Evolutionary conservation across 225 moss, liverwort and hornwort species (phyloP).

Genomic region (Polytrichum commune): DNA sequence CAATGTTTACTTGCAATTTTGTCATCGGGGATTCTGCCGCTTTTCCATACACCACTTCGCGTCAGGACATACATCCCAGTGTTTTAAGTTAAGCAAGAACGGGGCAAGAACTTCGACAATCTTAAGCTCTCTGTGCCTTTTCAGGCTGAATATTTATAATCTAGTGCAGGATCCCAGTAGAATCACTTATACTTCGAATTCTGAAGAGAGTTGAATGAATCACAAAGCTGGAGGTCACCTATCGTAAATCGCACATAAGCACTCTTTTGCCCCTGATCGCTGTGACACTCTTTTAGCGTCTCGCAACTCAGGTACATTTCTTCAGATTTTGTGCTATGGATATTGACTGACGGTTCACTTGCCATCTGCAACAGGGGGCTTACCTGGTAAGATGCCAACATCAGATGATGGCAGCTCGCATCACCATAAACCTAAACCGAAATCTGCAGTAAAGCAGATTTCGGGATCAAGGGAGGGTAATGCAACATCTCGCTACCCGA

Average conservation of each 20-base stretch:
- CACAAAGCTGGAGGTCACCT: too few relatives aligned
- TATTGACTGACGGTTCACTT: neutral
- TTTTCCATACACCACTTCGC: neutral
- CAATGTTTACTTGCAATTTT: neutral
- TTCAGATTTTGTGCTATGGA: neutral
- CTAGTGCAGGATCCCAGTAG: too few relatives aligned
- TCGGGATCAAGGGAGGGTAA: slow-evolving; percentile 1
- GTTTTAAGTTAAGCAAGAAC: too few relatives aligned
- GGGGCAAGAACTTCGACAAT: too few relatives aligned
- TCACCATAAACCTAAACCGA: slow-evolving; percentile 31
- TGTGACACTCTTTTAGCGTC: too few relatives aligned
- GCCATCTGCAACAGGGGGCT: slow-evolving; percentile 23
- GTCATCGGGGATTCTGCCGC: neutral
- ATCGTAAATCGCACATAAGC: too few relatives aligned
- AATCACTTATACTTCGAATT: too few relatives aligned
- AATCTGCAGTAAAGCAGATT: slow-evolving; percentile 18
- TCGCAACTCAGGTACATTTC: neutral
- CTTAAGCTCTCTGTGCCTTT: too few relatives aligned
- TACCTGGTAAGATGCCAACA: slow-evolving; percentile 39
- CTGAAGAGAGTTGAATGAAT: too few relatives aligned
- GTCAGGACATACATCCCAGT: too few relatives aligned
- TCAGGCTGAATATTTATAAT: too few relatives aligned
- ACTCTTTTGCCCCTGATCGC: too few relatives aligned
- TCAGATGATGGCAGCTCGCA: slow-evolving; percentile 32
- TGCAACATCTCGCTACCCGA: neutral